Evolutionary conservation across 208 protist genomes (phyloP).

Genomic region (Angomonas ambiguus): DNA sequence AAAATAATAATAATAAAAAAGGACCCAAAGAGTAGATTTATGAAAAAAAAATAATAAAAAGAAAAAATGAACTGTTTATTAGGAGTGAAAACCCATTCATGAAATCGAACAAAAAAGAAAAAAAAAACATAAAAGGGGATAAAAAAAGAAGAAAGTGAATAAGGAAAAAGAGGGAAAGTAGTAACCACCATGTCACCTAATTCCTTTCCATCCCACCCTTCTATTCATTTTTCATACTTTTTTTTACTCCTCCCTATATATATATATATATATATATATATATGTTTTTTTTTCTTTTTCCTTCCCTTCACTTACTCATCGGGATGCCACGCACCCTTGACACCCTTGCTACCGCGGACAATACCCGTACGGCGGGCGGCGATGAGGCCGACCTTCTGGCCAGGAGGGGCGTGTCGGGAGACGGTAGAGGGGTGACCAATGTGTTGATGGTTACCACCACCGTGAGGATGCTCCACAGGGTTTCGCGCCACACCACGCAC

Average conservation of each 20-base stretch:
- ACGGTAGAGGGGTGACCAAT: slow-evolving; percentile 97
- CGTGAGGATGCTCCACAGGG: slow-evolving; percentile 98
- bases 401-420: slow-evolving; percentile 88
- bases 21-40: background rate
- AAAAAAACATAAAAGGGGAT: background rate
- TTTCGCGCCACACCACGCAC: slow-evolving; percentile 99
- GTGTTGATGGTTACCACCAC: slow-evolving; percentile 99
- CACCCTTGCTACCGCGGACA: slow-evolving; percentile 88
- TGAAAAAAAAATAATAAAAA: background rate
- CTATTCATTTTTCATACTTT: background rate
- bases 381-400: slow-evolving; percentile 99
- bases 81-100: too few species aligned
- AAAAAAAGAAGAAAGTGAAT: background rate
- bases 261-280: background rate
- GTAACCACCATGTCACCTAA: too few species aligned
- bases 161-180: background rate
- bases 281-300: background rate
- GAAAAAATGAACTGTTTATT: too few species aligned
- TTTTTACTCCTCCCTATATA: background rate
- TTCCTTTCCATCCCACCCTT: too few species aligned
- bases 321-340: slow-evolving; percentile 85
- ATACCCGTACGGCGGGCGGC: slow-evolving; percentile 97
- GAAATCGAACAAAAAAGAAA: background rate
- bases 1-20: slow-evolving; percentile 8
- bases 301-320: slow-evolving; percentile 90